Percentiles rank a stretch among this genome's conserved stretches.
Evolutionary conservation across 2,329 filamentous ascomycete species (phyloP).

Genomic region (Bipolaris gigantea): DNA sequence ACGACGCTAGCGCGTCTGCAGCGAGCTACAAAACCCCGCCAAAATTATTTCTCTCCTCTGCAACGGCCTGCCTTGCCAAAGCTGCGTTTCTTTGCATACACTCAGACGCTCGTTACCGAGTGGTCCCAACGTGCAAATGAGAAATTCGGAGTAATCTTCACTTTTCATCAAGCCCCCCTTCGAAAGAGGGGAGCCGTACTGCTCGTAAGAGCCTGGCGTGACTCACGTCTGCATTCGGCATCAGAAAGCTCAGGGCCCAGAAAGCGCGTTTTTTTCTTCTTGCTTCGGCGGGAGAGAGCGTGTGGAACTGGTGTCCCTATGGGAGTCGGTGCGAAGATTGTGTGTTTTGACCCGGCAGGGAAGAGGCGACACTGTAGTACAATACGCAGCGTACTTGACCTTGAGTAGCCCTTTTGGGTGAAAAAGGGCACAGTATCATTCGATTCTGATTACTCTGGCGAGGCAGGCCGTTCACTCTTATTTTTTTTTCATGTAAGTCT

Average conservation of each 20-base stretch:
- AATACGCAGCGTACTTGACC: slow-evolving; percentile 80
- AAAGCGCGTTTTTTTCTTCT: slow-evolving; percentile 22
- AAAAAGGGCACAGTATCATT: slow-evolving; percentile 64
- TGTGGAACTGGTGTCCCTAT: slow-evolving; percentile 61
- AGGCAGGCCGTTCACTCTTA: slow-evolving; percentile 70
- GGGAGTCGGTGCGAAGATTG: slow-evolving; percentile 95
- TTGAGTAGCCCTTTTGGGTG: slow-evolving; percentile 43
- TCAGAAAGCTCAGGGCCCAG: slow-evolving; percentile 79
- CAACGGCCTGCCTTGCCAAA: slow-evolving; percentile 84
- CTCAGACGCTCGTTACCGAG: slow-evolving; percentile 54
- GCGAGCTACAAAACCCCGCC: slow-evolving; percentile 41
- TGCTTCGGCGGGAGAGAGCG: slow-evolving; percentile 25
- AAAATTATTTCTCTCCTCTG: slow-evolving; percentile 47
- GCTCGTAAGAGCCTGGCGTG: slow-evolving; percentile 87
- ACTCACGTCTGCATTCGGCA: slow-evolving; percentile 82
- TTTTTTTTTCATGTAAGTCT: slow-evolving; percentile 55
- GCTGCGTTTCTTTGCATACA: slow-evolving; percentile 96
- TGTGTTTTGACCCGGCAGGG: slow-evolving; percentile 60
- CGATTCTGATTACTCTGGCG: slow-evolving; percentile 92
- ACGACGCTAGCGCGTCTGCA: slow-evolving; percentile 23
- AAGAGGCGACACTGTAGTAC: slow-evolving; percentile 79
- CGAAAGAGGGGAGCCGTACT: slow-evolving; percentile 52
- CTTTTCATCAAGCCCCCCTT: slow-evolving; percentile 47
- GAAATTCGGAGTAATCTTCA: slow-evolving; percentile 99
- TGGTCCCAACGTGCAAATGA: slow-evolving; percentile 70